These are phyloP conservation scores for Pulveroboletus sp. DNA, from an alignment of 768 basidiomycete genomes.

Conservation along the genomic window DNA sequence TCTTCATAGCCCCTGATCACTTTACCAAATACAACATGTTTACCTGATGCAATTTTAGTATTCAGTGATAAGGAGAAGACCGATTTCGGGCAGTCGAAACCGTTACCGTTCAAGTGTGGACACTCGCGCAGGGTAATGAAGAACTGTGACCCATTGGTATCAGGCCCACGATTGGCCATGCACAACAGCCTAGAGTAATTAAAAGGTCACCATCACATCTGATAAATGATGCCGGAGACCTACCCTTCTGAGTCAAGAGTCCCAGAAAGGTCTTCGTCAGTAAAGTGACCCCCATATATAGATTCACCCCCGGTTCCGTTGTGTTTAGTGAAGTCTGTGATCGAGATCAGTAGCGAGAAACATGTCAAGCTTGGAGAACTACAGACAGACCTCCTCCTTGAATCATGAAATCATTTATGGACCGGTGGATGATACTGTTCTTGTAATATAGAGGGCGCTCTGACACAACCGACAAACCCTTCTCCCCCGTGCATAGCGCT, in stretches of 20 bases:
- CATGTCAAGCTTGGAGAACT: not conserved
- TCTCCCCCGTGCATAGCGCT: slow-evolving; percentile 81
- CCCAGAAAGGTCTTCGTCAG: slow-evolving; percentile 69
- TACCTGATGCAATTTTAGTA: slow-evolving; percentile 43
- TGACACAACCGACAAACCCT: slow-evolving; percentile 60
- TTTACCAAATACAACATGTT: slow-evolving; percentile 55
- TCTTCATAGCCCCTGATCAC: slow-evolving; percentile 59
- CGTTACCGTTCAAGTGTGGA: slow-evolving; percentile 67
- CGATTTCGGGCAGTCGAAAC: too few relatives aligned
- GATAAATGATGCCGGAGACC: slow-evolving; percentile 17
- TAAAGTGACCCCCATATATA: slow-evolving; percentile 72
- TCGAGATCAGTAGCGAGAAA: not conserved
- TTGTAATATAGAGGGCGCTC: slow-evolving; percentile 82
- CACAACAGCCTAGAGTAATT: slow-evolving; percentile 56
- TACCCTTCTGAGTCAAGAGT: slow-evolving; percentile 64
- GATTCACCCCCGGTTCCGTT: slow-evolving; percentile 81
- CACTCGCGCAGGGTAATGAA: slow-evolving; percentile 79
- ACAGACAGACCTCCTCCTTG: slow-evolving; percentile 64
- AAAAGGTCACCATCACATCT: not conserved
- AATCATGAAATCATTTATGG: slow-evolving; percentile 76
- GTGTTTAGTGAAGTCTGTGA: slow-evolving; percentile 70
- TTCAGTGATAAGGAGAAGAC: slow-evolving; percentile 1
- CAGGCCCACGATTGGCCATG: slow-evolving; percentile 85
- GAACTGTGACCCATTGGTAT: slow-evolving; percentile 86
- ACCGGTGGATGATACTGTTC: slow-evolving; percentile 70